phyloP scores from a whole-genome alignment of 2,329 filamentous ascomycete species.

The Microcera coccophila region DNA sequence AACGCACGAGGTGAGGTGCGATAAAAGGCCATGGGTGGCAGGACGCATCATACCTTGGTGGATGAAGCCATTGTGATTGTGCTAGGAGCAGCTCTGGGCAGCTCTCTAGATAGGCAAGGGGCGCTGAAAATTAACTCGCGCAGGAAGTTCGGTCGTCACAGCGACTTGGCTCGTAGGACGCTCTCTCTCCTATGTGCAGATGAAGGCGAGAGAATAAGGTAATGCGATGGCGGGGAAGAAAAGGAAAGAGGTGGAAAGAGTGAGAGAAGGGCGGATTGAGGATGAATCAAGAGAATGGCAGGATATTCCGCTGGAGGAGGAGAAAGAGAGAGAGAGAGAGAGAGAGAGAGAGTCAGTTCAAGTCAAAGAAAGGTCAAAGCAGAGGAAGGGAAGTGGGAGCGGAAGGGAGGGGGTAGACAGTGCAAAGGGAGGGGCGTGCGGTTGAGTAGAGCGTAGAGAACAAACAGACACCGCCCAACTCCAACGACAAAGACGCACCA shows the following conservation, averaged over 20 bases:
- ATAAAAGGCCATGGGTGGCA: background rate
- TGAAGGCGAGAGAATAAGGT: conserved; percentile 5
- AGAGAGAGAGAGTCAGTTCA: conserved; percentile 12
- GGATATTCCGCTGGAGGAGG: conserved; percentile 9
- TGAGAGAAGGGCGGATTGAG: conserved; percentile 5
- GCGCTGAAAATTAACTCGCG: conserved; percentile 19
- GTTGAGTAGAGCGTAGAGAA: conserved; percentile 3
- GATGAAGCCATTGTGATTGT: conserved; percentile 33
- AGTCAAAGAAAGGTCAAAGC: conserved; percentile 15
- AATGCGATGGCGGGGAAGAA: conserved; percentile 6
- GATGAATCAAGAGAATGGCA: conserved; percentile 13
- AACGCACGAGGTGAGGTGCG: background rate
- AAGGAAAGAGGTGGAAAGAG: conserved; percentile 2
- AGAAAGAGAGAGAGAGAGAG: conserved; percentile 18
- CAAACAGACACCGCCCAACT: background rate
- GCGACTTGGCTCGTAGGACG: conserved; percentile 11
- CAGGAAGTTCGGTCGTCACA: conserved; percentile 14
- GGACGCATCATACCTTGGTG: conserved; percentile 33
- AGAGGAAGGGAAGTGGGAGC: conserved; percentile 4
- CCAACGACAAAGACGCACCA: background rate
- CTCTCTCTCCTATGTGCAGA: conserved; percentile 10
- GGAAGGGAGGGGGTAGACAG: conserved; percentile 4
- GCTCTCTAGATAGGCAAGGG: conserved; percentile 10
- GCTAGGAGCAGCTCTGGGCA: conserved; percentile 16
- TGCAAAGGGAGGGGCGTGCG: conserved; percentile 2